phyloP scores from a whole-genome alignment of 2,329 filamentous ascomycete genomes.

The Pyrenochaeta sp. region DNA sequence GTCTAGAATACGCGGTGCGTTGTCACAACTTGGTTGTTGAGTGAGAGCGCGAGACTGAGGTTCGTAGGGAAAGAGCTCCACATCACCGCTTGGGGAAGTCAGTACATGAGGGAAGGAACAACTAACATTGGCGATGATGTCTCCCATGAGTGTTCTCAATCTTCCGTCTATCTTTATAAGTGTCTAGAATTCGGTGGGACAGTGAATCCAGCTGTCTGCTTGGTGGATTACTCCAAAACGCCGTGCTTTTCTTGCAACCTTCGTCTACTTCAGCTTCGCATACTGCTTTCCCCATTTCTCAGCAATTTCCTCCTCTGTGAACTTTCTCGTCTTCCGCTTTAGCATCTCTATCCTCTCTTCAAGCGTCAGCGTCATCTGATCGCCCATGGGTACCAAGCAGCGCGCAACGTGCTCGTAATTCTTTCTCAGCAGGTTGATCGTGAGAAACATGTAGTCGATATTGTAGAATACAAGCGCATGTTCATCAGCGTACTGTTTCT shows the following conservation, averaged over 20 bases:
- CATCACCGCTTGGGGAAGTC: background rate
- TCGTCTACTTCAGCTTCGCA: slow-evolving; percentile 34
- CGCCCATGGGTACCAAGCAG: slow-evolving; percentile 77
- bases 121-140: background rate
- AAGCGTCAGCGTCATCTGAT: slow-evolving; percentile 72
- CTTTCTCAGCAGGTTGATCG: slow-evolving; percentile 71
- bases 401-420: slow-evolving; percentile 75
- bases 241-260: background rate
- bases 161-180: background rate
- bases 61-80: background rate
- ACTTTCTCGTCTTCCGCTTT: slow-evolving; percentile 69
- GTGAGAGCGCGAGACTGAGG: background rate
- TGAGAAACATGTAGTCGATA: slow-evolving; percentile 83
- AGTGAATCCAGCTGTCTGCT: too few species aligned
- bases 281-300: slow-evolving; percentile 62
- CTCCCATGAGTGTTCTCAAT: background rate
- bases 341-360: slow-evolving; percentile 71
- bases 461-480: slow-evolving; percentile 80
- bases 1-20: background rate
- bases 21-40: background rate
- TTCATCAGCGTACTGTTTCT: slow-evolving; percentile 71
- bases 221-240: background rate
- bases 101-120: background rate
- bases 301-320: slow-evolving; percentile 70
- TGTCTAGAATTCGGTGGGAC: background rate